phyloP scores from a whole-genome alignment of 1,139 yeast species.

The Blastobotrys elegans region DNA sequence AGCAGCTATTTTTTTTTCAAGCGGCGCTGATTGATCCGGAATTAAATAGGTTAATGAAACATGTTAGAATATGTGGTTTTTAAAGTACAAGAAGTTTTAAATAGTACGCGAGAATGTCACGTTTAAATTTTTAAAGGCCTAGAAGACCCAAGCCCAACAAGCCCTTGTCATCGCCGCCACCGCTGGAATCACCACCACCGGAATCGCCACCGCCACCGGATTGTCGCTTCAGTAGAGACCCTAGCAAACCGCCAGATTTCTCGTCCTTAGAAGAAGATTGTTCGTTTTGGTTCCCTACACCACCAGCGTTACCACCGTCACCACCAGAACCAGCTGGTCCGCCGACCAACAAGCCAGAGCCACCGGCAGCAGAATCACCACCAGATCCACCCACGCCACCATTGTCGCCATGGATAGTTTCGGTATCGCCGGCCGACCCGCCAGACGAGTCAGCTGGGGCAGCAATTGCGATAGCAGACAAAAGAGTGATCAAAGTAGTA shows the following conservation, averaged over 20 bases:
- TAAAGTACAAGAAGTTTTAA: too few relatives aligned
- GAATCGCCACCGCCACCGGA: background rate
- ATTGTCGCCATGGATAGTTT: background rate
- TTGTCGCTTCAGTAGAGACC: background rate
- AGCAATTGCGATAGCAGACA: background rate
- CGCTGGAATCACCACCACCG: background rate
- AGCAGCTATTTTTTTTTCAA: too few relatives aligned
- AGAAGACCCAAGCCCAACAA: background rate
- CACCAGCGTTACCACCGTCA: background rate
- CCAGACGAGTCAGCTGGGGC: background rate
- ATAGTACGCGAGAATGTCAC: too few relatives aligned
- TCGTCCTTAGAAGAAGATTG: background rate
- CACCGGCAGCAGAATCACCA: constrained; percentile 1
- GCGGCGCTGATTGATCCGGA: too few relatives aligned
- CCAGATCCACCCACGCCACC: constrained; percentile 3
- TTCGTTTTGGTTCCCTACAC: background rate
- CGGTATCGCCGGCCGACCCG: background rate
- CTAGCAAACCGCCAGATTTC: background rate
- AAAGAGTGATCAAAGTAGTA: constrained; percentile 1
- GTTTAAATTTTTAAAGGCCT: background rate
- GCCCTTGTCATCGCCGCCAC: background rate
- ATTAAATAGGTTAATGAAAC: too few relatives aligned
- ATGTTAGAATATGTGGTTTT: too few relatives aligned
- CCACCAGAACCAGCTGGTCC: background rate
- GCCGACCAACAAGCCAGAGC: background rate